Evolutionary conservation across 2,329 filamentous ascomycete genomes (phyloP), one percentile per base, ranked within the genome.

Genomic region (Aspergillus bombycis): DNA sequence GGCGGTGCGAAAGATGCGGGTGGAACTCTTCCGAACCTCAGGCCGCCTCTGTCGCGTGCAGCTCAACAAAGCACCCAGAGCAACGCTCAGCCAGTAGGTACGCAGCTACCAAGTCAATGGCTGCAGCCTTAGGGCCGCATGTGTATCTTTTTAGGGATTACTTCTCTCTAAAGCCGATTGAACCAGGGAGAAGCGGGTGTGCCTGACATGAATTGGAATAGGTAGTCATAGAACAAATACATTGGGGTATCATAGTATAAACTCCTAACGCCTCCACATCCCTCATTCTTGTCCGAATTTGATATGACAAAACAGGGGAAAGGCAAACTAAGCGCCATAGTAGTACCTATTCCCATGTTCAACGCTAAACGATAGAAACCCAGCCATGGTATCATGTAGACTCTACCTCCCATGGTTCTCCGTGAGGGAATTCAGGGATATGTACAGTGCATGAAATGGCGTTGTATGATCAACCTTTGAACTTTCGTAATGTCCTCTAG

Each of bases 401-500:
- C 6, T 50, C 21, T 48, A 11, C 45, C 45, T 21, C 45, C 12
- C 21, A 28, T 28, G 14, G 26, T 50, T 32, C 12, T 12, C 21
- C 28, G 48, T n/a, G n/a, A 21, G 28, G 45, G 19, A 10, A 9
- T 19, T 50, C 46, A 28, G 26, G 46, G 21, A 46, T 23, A 46
- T 46, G 43, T 11, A 46, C 21, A 8, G n/a, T 21, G n/a, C 11
- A 46, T 46, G 23, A 48, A 26, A 28, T 48, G 11, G 6, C 45
- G 16, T 26, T 26, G 21, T 26, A 34, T 19, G 8, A 16, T 87
- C 79, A 91, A 67, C 88, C 88, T 74, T 89, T 89, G 78, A 91
- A 91, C 67, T 88, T 90, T 62, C 87, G 84, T 38, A 91, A 79
- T 12, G 88, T 84, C 69, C 88, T 86, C 89, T 91, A 67, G 4